Base-by-base conservation (phyloP, 768 basidiomycete species). In the Inosperma sp. region DNA sequence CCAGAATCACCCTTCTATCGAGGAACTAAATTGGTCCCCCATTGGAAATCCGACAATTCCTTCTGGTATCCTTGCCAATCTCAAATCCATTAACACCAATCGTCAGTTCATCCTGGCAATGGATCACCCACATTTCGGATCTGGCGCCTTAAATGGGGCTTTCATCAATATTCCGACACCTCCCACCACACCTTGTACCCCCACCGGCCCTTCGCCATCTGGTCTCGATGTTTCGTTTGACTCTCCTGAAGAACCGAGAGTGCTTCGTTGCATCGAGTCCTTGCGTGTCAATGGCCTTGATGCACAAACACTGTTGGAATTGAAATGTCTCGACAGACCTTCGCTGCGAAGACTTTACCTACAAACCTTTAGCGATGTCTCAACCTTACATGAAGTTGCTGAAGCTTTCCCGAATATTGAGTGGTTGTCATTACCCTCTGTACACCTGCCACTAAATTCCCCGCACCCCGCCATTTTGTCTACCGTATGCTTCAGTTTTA, bases 1-100 rank as follows among this genome's bases (percentile, higher is more conserved):
- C 9, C 62, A 72, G 48, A 67, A 65, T n/a, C 75, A 79, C 54
- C 70, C 75, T 3, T 66, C 66, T 2, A 65, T 80, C 35, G 73
- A 77, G 52, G 72, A 73, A 13, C 68, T 80, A 4, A 62, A 60
- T 23, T 80, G 77, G 76, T 67, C 64, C n/a, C 74, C 77, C 2
- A 59, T 73, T 2, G 65, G 66, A 21, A 62, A 59, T 16, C 60
- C 71, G n/a, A 48, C 54, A 13, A 52, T 76, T 10, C 57, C 69
- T 2, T 61, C 68, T 0, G 66, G 66, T n/a, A 52, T 58, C 7
- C 68, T 80, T 4, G 76, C 76, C 5, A 69, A 67, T 41, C 62
- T 79, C 17, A 71, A 66, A 43, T 62, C 66, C 13, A 57, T 79
- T 21, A 66, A 61, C 7, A 66, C 71, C 1, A 69, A 65, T 25